Evolutionary conservation across 257 asterid genomes (phyloP).

Genomic region (Scutellaria minor): DNA sequence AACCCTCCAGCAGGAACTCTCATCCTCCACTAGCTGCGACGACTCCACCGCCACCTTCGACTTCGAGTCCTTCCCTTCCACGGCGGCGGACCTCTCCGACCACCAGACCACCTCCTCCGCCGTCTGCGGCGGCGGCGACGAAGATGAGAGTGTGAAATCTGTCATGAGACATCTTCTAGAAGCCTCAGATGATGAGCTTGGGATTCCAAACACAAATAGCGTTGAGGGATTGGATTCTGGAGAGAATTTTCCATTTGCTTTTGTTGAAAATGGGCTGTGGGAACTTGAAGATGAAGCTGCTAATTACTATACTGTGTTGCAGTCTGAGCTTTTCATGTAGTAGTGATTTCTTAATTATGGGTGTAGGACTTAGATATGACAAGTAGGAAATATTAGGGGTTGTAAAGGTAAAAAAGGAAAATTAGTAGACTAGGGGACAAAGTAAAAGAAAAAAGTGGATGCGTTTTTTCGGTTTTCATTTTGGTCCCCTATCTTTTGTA

Average conservation of each 20-base stretch:
- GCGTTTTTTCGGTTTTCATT: slow-evolving; percentile 39
- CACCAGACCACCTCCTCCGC: neutral
- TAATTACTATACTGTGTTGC: slow-evolving; percentile 55
- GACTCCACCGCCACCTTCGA: slow-evolving; percentile 31
- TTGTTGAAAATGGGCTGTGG: slow-evolving; percentile 48
- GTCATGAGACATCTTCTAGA: slow-evolving; percentile 79
- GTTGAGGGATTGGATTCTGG: slow-evolving; percentile 15
- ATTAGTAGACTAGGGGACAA: slow-evolving; percentile 23
- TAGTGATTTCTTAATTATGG: slow-evolving; percentile 31
- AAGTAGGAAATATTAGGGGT: slow-evolving; percentile 37
- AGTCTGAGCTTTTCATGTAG: slow-evolving; percentile 59
- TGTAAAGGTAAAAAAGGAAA: slow-evolving; percentile 25
- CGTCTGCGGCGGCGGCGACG: slow-evolving; percentile 38
- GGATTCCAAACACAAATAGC: slow-evolving; percentile 46
- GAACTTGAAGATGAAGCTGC: slow-evolving; percentile 67
- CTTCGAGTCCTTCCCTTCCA: slow-evolving; percentile 18
- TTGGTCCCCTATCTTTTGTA: slow-evolving; percentile 36
- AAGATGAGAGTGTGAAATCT: slow-evolving; percentile 47
- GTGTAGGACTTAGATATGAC: slow-evolving; percentile 29
- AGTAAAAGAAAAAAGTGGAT: slow-evolving; percentile 29
- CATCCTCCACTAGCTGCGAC: slow-evolving; percentile 36
- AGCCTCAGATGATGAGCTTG: slow-evolving; percentile 74
- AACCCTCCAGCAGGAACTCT: slow-evolving; percentile 67
- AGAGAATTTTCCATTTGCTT: slow-evolving; percentile 17
- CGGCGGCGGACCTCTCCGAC: slow-evolving; percentile 32